A percentile compares a stretch with the other conserved stretches of the same genome.
phyloP scores from a whole-genome alignment of 176 grass and related monocot species.

The Elaeis guineensis region DNA sequence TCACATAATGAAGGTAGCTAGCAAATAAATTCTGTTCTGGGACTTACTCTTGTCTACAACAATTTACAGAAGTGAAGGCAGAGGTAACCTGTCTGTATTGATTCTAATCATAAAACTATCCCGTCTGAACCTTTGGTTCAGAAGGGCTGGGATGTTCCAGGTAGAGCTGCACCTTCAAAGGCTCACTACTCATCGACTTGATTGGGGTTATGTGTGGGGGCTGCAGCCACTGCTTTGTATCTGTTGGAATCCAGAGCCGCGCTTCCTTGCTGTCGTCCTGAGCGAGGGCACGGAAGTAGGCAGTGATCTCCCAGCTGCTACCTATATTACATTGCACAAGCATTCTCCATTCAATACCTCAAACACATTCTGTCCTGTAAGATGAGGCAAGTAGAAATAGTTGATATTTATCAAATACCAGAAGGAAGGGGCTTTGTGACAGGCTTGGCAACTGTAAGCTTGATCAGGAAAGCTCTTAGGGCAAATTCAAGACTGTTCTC shows the following conservation, averaged over 20 bases:
- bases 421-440: constrained; percentile 42
- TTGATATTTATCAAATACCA: constrained; percentile 25
- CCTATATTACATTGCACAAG: constrained; percentile 18
- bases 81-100: neutral
- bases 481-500: constrained; percentile 66
- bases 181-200: constrained; percentile 76
- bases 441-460: constrained; percentile 55
- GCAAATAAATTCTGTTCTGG: too few species aligned
- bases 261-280: constrained; percentile 17
- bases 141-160: constrained; percentile 60
- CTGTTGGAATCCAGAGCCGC: constrained; percentile 67
- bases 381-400: neutral
- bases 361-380: too few species aligned
- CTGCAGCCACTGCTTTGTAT: constrained; percentile 81
- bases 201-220: constrained; percentile 64
- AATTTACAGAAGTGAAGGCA: too few species aligned
- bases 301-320: constrained; percentile 77
- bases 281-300: constrained; percentile 64
- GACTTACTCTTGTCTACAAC: too few species aligned
- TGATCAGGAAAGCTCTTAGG: constrained; percentile 84
- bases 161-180: constrained; percentile 83
- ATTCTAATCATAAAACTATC: neutral
- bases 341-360: too few species aligned
- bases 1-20: too few species aligned
- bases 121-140: constrained; percentile 29